A percentile compares a stretch with the other conserved stretches of the same genome.
Evolutionary conservation across 805 yeast species (phyloP).

Genomic region (Candida qinlingensis): DNA sequence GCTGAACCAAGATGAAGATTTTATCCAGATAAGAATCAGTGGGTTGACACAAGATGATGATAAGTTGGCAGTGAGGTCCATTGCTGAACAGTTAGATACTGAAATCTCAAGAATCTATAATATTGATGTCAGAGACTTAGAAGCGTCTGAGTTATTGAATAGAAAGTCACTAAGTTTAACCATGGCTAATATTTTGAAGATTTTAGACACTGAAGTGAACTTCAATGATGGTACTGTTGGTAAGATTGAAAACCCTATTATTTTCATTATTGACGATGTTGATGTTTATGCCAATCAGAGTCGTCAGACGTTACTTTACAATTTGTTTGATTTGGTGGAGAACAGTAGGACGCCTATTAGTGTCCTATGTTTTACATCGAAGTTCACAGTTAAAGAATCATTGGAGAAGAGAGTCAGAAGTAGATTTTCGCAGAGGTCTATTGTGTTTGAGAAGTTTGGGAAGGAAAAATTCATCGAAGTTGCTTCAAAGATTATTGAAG

Average conservation of each 20-base stretch:
- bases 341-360: conserved; percentile 64
- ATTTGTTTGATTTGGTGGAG: conserved; percentile 83
- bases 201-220: conserved; percentile 37
- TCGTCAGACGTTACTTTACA: conserved; percentile 82
- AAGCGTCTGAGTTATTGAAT: conserved; percentile 34
- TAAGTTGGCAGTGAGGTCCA: conserved; percentile 71
- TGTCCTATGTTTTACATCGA: conserved; percentile 74
- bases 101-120: conserved; percentile 31
- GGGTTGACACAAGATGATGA: conserved; percentile 76
- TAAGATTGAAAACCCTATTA: conserved; percentile 40
- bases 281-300: conserved; percentile 68
- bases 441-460: conserved; percentile 48
- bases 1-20: conserved; percentile 40
- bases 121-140: conserved; percentile 19
- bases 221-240: conserved; percentile 7
- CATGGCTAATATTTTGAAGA: conserved; percentile 49
- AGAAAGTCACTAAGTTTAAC: conserved; percentile 54
- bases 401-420: conserved; percentile 89
- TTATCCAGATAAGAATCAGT: conserved; percentile 57
- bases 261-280: conserved; percentile 80
- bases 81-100: conserved; percentile 75
- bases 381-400: conserved; percentile 69
- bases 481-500: conserved; percentile 36
- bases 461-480: conserved; percentile 44
- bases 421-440: conserved; percentile 76